phyloP scores from a whole-genome alignment of 371 early-diverging fungal genomes.

The Amoeboaphelidium protococcarum region DNA sequence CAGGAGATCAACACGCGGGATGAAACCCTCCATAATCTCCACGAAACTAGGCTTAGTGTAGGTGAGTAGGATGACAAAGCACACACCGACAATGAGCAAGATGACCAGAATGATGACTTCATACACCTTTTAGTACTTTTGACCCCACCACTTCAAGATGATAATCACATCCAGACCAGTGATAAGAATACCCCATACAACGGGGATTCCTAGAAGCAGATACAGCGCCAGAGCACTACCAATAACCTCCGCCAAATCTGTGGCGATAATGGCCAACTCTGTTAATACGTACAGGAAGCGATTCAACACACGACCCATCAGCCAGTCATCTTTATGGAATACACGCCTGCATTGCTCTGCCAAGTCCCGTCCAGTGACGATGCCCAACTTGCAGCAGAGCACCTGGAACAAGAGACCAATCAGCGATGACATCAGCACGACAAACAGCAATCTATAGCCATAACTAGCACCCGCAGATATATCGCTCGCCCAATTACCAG shows the following conservation, averaged over 20 bases:
- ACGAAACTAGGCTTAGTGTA: constrained; percentile 27
- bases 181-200: constrained; percentile 41
- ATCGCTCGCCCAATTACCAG: constrained; percentile 52
- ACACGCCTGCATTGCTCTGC: constrained; percentile 7
- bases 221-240: constrained; percentile 54
- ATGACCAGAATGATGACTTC: constrained; percentile 35
- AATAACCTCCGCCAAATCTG: constrained; percentile 54
- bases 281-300: constrained; percentile 32
- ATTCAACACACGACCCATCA: constrained; percentile 25
- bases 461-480: constrained; percentile 37
- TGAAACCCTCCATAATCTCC: constrained; percentile 34
- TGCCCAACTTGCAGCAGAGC: constrained; percentile 42
- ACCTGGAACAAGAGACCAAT: constrained; percentile 48
- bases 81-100: constrained; percentile 31
- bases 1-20: constrained; percentile 30
- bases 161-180: constrained; percentile 47
- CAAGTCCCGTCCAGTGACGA: constrained; percentile 35
- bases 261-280: constrained; percentile 44
- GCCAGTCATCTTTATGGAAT: constrained; percentile 24
- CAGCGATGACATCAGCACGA: constrained; percentile 40
- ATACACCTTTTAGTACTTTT: constrained; percentile 25
- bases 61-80: constrained; percentile 28
- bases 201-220: constrained; percentile 36
- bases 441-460: constrained; percentile 40
- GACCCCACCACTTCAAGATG: constrained; percentile 30